Evolutionary conservation across 495 filamentous ascomycete genomes (phyloP).

Genomic region (Aspergillus olivimuriae): DNA sequence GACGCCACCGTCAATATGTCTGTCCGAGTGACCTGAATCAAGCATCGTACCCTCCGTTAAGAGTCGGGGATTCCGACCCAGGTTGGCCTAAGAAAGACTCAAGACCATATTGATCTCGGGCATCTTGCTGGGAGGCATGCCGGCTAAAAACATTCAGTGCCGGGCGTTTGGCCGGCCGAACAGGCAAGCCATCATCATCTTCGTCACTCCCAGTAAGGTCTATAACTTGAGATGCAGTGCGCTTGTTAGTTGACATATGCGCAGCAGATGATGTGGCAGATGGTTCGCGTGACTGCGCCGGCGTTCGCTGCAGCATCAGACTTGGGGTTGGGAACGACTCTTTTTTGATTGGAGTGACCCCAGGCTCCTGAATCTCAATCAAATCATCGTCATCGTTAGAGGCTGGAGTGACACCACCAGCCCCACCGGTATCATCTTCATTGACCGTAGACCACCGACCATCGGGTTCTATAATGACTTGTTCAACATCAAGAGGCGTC

Average conservation of each 20-base stretch:
- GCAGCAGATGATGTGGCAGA: conserved; percentile 42
- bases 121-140: conserved; percentile 16
- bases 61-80: conserved; percentile 8
- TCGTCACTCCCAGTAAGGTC: conserved; percentile 74
- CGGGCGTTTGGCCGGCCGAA: conserved; percentile 49
- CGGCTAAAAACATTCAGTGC: conserved; percentile 17
- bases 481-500: conserved; percentile 63
- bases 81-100: conserved; percentile 16
- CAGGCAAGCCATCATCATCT: conserved; percentile 59
- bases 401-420: conserved; percentile 32
- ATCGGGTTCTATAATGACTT: conserved; percentile 84
- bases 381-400: conserved; percentile 59
- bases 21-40: conserved; percentile 9
- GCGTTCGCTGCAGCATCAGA: conserved; percentile 41
- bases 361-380: conserved; percentile 57
- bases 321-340: conserved; percentile 30
- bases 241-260: conserved; percentile 49
- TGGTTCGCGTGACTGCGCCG: conserved; percentile 48
- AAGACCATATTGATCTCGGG: conserved; percentile 18
- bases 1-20: conserved; percentile 16
- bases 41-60: conserved; percentile 9
- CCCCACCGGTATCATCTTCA: conserved; percentile 26
- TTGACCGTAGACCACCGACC: conserved; percentile 64
- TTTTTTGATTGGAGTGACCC: conserved; percentile 38
- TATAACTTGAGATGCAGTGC: conserved; percentile 59